Evolutionary conservation across 352 stramenopile species (phyloP), one percentile per base, ranked within the genome.

Genomic region (Globisporangium takayamanum): DNA sequence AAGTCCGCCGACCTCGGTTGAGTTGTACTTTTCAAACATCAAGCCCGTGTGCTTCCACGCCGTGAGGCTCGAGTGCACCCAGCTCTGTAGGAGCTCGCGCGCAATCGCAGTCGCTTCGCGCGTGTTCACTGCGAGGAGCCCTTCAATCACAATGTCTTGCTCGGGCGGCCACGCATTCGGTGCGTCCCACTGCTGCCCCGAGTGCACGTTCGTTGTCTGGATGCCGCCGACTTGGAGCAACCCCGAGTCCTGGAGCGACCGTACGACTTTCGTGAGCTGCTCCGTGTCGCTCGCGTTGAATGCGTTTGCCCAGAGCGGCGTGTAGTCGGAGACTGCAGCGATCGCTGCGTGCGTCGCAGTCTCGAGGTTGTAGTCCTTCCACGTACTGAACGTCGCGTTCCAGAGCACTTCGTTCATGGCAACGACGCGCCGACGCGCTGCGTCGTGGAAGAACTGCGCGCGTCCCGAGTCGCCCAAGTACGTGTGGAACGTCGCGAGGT

Each of bases 21-120:
- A 77, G 59, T 95, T 89, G 67, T 94, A 95, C 74, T 96, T 96
- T 60, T 96, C 88, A 61, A 89, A 94, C 86, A 96, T 95, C 54
- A 88, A 66, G 14, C 82, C 79, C 26, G 78, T 90, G 49, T 85
- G 64, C 39, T 74, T 71, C 71, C 70, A 96, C 42, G 77, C 87
- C 8, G 57, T 63, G 22, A 92, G 60, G 58, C 76, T 80, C n/a
- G 84, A 68, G 10, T 73, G 53, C 26, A 86, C 74, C 84, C 84
- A 96, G 20, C 56, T 79, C 72, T 74, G 73, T 28, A 76, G 60
- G 28, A 94, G 55, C 39, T 75, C 59, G 1, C 70, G 70, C 8
- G 81, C 82, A 46, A 94, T 64, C 39, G 62, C 60, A 20, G 78
- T 64, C 30, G 82, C 70, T 53, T 88, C 71, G 0, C 59, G 62